A percentile compares a stretch with the other conserved stretches of the same genome.
Evolutionary conservation across 2,329 filamentous ascomycete species (phyloP).

Genomic region (Aschersonia sp.): DNA sequence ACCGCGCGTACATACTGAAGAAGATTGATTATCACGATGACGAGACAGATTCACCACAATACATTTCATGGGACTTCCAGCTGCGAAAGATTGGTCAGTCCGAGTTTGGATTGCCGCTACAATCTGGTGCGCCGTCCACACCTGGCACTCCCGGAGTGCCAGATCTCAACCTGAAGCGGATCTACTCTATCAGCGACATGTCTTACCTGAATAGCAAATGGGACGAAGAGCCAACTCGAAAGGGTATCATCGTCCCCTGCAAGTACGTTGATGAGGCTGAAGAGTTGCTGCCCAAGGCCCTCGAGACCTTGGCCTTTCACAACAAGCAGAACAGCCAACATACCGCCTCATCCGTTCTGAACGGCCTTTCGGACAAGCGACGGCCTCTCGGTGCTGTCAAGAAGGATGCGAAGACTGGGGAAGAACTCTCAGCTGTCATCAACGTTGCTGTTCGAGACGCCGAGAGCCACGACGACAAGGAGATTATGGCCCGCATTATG

Average conservation of each 20-base stretch:
- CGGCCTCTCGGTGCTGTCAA: constrained; percentile 23
- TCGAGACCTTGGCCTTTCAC: constrained; percentile 62
- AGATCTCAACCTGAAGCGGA: constrained; percentile 56
- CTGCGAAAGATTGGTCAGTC: constrained; percentile 85
- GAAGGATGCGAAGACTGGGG: constrained; percentile 30
- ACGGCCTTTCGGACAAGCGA: constrained; percentile 62
- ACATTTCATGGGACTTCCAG: constrained; percentile 89
- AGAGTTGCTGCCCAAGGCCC: constrained; percentile 67
- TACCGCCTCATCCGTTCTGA: constrained; percentile 43
- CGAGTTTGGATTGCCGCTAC: constrained; percentile 71
- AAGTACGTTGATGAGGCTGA: constrained; percentile 90
- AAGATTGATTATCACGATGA: constrained; percentile 78
- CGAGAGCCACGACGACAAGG: constrained; percentile 68
- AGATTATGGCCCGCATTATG: constrained; percentile 62
- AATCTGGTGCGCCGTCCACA: constrained; percentile 69
- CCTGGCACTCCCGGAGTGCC: constrained; percentile 56
- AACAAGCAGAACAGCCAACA: constrained; percentile 41
- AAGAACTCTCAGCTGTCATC: constrained; percentile 80
- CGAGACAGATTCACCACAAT: constrained; percentile 52
- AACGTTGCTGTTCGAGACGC: constrained; percentile 86
- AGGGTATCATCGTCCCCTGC: constrained; percentile 89
- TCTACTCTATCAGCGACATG: constrained; percentile 95
- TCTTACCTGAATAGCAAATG: constrained; percentile 66
- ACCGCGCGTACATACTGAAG: constrained; percentile 89
- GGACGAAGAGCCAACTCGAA: constrained; percentile 64